Percentiles rank a stretch among this genome's conserved stretches.
Conservation (phyloP, 83 land plant species). For the Isoetes engelmannii region DNA sequence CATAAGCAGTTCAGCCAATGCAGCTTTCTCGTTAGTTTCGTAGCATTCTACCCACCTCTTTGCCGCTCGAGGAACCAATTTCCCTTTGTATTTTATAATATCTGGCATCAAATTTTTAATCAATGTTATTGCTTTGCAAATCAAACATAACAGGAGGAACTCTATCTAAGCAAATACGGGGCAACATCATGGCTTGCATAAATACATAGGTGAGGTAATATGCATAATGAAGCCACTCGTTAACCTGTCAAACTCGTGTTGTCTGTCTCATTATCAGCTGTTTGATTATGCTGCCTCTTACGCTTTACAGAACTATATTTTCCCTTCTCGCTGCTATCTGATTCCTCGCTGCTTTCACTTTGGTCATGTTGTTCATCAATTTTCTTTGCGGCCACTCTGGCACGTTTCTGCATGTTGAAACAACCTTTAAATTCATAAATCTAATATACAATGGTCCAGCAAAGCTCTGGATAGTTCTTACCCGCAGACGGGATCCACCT, state of each 20-base stretch:
- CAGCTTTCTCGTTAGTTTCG: slow-evolving; percentile 53
- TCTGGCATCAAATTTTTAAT: slow-evolving; percentile 38
- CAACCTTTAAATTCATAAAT: background rate
- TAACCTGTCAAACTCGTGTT: background rate
- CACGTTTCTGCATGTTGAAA: slow-evolving; percentile 10
- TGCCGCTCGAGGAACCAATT: slow-evolving; percentile 57
- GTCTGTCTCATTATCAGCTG: slow-evolving; percentile 10
- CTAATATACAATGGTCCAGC: background rate
- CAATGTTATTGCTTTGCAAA: background rate
- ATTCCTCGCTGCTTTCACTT: too few relatives aligned
- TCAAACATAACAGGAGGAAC: background rate
- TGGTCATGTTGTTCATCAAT: too few relatives aligned
- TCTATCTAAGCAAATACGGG: background rate
- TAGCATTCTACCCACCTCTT: slow-evolving; percentile 81
- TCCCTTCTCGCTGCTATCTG: slow-evolving; percentile 14
- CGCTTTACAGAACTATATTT: slow-evolving; percentile 18
- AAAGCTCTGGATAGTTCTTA: background rate
- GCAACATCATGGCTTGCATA: too few relatives aligned
- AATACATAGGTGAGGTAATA: background rate
- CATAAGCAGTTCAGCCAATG: slow-evolving; percentile 61
- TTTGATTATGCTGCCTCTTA: slow-evolving; percentile 9
- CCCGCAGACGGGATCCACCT: slow-evolving; percentile 2
- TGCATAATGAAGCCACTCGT: background rate
- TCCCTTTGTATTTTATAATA: slow-evolving; percentile 58
- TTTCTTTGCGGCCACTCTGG: background rate